Evolutionary conservation across 306 rosid species (phyloP), one percentile per base, ranked within the genome.

Genomic region (Cucurbita maxima): DNA sequence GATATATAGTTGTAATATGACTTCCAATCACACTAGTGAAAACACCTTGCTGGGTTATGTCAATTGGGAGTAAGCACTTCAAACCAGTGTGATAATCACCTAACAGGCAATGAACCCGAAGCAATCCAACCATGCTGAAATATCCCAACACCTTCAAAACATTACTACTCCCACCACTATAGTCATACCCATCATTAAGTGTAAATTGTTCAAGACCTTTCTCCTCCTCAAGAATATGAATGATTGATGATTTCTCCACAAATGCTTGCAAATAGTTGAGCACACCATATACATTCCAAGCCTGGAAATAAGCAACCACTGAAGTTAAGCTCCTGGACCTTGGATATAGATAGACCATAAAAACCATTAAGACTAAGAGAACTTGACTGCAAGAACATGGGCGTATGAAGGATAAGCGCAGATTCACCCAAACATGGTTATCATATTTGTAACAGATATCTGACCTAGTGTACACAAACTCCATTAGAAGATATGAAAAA

Each of bases 131-230:
- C 99, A 89, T 91, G 76, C 99, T 88, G 79, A 95, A 95, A 80
- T 95, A 95, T 38, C 97, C 99, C 84, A 95, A 77, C n/a, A 95
- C 97, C 91, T 95, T 95, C 86, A 95, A 77, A 20, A 95, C 99
- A 77, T 95, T 95, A 77, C 99, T 95, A 77, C 99, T 95, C 40
- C 97, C 99, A 13, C 97, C 96, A 52, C 73, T 82, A 71, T 95
- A 89, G 79, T 89, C 96, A 79, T 95, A 95, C 16, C 99, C 99
- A 86, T 95, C 99, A 7, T 87, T 89, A 3, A 88, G 78, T 11
- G 99, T 91, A 66, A 91, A 95, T 40, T 91, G 97, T 62, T 86
- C 97, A 22, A 89, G 80, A 38, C 97, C 99, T 59, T 95, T 95
- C 83, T 95, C 96, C 57, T 77, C 87, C 85, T 91, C 97, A 3